Evolutionary conservation across 129 eudicot species (phyloP), one percentile per base, ranked within the genome.

Genomic region (Logfia minima): DNA sequence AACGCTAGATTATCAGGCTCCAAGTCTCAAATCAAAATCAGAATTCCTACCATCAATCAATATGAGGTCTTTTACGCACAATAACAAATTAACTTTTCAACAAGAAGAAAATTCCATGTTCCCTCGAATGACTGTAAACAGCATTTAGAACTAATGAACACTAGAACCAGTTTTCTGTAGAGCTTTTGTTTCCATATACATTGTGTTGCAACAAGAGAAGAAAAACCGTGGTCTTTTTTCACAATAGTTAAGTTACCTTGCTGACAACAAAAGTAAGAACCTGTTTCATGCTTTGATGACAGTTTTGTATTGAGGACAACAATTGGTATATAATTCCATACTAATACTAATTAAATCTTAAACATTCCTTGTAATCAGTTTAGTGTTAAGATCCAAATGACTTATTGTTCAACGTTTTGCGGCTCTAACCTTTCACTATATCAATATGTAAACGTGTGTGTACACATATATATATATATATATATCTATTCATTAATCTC

Each of bases 41-140:
- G 10, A 76, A 32, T 21, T 6, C 34, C 65, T 76, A 34, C 21
- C 56, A 31, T 13, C 73, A 51, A 66, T 4, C 73, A 51, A 66
- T 7, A 76, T 45, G 28, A 45, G 63, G 21, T 29, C n/a, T 63
- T 64, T 19, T 48, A 14, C 18, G n/a, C 55, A 48, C 55, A 48
- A 48, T 48, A 48, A 3, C 55, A 1, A 48, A 11, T 45, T 45
- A 45, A 45, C 1, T 9, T 45, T 11, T 45, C 53, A 45, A 11
- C 55, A 48, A 48, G 1, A 48, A 48, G 55, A 48, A 48, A 48
- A 4, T 14, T 14, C 55, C 6, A 3, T 14, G 55, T 48, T 14
- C 55, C 17, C 18, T 48, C 5, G 0, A 3, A 48, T 48, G 5
- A 48, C n/a, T 48, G 5, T 14, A 48, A 1, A 48, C 55, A 48